Base-by-base conservation (phyloP, 2,329 filamentous ascomycete genomes). In the Trichoderma sp. region DNA sequence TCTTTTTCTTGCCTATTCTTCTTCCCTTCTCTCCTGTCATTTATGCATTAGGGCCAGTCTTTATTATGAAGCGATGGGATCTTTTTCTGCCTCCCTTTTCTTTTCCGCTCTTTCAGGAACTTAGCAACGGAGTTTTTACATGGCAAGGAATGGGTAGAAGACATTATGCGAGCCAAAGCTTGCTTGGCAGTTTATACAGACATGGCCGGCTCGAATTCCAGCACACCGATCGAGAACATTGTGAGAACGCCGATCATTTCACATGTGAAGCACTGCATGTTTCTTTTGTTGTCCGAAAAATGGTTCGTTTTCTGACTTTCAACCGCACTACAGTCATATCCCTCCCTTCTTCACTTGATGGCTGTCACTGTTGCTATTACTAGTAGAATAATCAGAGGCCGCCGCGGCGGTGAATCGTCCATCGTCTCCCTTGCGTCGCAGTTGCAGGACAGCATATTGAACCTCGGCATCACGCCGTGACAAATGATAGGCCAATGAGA, bases 41-140 rank as follows among this genome's bases (percentile, higher is more conserved):
- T 65, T 64, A 58, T 66, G 64, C 60, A 64, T 64, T 66, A 58
- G 60, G 45, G 59, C 43, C 48, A 44, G 60, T 50, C 41, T 28
- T 41, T 55, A 24, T 48, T 45, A 34, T 45, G 43, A 52, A 62
- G 55, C 45, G 61, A 55, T 19, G 50, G 26, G 50, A 26, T 28
- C 19, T 52, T 52, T 12, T 44, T 17, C 17, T 44, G 15, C n/a
- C 30, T 21, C 50, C 30, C 50, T 52, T 52, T 30, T 34, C 28
- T 30, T 51, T 51, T 65, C 62, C 48, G 44, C 59, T 64, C 30
- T 52, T 58, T 30, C 54, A 39, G 26, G 21, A 39, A 28, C 30
- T 66, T 66, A 59, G 64, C 64, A 66, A 66, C 47, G 64, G 64
- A 66, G 64, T 60, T 60, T 50, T 57, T 15, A 41, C 50, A 58